Evolutionary conservation across 352 stramenopile species (phyloP).

Genomic region (Heterotrichella gracilis): DNA sequence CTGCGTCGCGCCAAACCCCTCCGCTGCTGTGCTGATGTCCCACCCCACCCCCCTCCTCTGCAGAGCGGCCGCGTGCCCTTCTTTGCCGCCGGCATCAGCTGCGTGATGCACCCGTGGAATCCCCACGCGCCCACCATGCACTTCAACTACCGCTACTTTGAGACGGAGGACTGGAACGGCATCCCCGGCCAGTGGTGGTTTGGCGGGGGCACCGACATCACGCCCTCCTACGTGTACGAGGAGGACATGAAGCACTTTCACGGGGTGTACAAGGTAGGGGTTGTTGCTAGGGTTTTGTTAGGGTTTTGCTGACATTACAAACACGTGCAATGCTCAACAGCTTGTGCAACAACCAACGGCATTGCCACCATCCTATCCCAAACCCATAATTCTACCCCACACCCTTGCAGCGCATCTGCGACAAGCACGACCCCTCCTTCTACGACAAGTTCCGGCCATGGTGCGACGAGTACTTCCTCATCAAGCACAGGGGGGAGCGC

Average conservation of each 20-base stretch:
- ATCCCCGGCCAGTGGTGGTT: constrained; percentile 49
- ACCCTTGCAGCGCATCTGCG: constrained; percentile 65
- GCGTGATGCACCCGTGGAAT: constrained; percentile 55
- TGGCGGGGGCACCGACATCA: constrained; percentile 76
- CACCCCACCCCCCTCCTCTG: no score
- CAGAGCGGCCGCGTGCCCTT: constrained; percentile 16
- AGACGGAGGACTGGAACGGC: constrained; percentile 34
- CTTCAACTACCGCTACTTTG: constrained; percentile 90
- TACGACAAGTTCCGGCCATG: constrained; percentile 78
- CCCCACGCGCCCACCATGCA: constrained; percentile 59
- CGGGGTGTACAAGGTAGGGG: no score
- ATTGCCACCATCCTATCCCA: no score
- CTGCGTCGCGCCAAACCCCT: no score
- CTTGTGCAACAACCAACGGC: no score
- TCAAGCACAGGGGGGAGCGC: constrained; percentile 64
- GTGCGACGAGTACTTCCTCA: constrained; percentile 89
- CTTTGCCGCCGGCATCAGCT: constrained; percentile 34
- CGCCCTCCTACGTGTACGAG: constrained; percentile 68
- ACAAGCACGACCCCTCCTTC: constrained; percentile 50
- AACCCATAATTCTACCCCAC: no score
- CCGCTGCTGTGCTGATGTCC: no score
- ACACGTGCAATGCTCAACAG: no score
- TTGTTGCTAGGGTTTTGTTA: no score
- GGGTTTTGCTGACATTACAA: no score
- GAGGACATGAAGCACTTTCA: constrained; percentile 85